phyloP scores from a whole-genome alignment of 495 filamentous ascomycete species.

The Umbilicaria muhlenbergii region DNA sequence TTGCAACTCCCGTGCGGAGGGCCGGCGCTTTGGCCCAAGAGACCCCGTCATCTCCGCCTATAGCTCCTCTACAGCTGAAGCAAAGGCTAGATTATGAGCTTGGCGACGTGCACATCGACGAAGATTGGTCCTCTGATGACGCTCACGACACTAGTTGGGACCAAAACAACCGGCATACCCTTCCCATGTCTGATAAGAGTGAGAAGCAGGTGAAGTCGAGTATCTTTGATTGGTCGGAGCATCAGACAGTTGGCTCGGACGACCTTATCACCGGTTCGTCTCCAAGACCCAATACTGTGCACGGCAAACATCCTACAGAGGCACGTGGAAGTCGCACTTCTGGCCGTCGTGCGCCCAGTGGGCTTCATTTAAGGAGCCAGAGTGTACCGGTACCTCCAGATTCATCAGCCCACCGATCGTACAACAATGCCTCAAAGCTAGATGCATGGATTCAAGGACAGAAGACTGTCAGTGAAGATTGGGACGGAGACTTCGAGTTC shows the following conservation, averaged over 20 bases:
- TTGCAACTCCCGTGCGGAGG: conserved; percentile 6
- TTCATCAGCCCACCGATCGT: conserved; percentile 32
- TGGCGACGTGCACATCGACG: conserved; percentile 12
- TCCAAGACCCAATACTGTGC: conserved; percentile 69
- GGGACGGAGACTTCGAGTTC: conserved; percentile 74
- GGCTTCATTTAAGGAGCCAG: conserved; percentile 77
- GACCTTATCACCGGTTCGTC: conserved; percentile 27
- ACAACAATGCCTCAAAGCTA: conserved; percentile 57
- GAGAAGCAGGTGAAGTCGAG: conserved; percentile 17
- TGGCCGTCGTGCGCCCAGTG: conserved; percentile 60
- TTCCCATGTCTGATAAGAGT: neutral
- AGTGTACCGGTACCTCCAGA: conserved; percentile 85
- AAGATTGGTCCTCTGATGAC: conserved; percentile 17
- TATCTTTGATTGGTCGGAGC: conserved; percentile 82
- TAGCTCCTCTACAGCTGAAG: neutral
- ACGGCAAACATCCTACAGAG: conserved; percentile 71
- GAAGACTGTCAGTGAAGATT: conserved; percentile 71
- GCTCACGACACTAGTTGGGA: neutral
- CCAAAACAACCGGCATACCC: conserved; percentile 5
- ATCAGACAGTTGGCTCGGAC: conserved; percentile 36
- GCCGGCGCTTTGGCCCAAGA: neutral
- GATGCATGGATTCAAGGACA: conserved; percentile 77
- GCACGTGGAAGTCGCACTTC: conserved; percentile 55
- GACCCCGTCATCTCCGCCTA: neutral
- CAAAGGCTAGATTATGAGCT: neutral